Conservation (phyloP, 2,329 filamentous ascomycete genomes). For the Metarhizium anisopliae region DNA sequence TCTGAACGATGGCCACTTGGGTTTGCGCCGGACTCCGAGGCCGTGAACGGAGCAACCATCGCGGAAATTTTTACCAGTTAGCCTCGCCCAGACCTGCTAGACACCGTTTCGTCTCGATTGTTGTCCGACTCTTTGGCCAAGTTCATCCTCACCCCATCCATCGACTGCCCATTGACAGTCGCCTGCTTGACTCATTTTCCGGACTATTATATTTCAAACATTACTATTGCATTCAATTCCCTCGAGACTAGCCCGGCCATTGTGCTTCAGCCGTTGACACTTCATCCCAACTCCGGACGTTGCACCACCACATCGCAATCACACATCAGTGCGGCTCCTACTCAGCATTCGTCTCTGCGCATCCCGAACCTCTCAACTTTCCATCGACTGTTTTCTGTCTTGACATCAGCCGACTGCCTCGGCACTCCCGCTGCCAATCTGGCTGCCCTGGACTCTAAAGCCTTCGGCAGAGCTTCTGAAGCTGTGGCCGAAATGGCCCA, state of each 20-base stretch:
- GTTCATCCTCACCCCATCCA: background rate
- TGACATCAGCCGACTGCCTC: background rate
- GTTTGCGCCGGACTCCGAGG: slow-evolving; percentile 23
- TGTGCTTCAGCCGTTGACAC: background rate
- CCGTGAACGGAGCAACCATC: slow-evolving; percentile 26
- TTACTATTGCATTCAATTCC: background rate
- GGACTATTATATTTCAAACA: background rate
- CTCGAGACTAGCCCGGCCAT: background rate
- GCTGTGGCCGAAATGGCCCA: slow-evolving; percentile 63
- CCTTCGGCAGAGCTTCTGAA: slow-evolving; percentile 54
- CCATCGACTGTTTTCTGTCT: background rate
- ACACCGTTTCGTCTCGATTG: no score
- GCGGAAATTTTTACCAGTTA: slow-evolving; percentile 21
- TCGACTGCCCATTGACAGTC: background rate
- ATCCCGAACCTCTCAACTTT: background rate
- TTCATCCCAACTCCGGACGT: background rate
- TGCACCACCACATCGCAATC: background rate
- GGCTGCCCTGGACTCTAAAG: slow-evolving; percentile 51
- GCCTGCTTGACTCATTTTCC: background rate
- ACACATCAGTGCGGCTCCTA: background rate
- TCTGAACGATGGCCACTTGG: background rate
- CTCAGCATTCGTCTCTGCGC: background rate
- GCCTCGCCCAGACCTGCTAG: slow-evolving; percentile 4
- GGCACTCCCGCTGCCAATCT: slow-evolving; percentile 35
- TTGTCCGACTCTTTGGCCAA: slow-evolving; percentile 5